Percentiles rank a stretch among this genome's conserved stretches.
Conservation (phyloP, 1,139 yeast genomes). For the Lodderomyces metapsilosis region DNA sequence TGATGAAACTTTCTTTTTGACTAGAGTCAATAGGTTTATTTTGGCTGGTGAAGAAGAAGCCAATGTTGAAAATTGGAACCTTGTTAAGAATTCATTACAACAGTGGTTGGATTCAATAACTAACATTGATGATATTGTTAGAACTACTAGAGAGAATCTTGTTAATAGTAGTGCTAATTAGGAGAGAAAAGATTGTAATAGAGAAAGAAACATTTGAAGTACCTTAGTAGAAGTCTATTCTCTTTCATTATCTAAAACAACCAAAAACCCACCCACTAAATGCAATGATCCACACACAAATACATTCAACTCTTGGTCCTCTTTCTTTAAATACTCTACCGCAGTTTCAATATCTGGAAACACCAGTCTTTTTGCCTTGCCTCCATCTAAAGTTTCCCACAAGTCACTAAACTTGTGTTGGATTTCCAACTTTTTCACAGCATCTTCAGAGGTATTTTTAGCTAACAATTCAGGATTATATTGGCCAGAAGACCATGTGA, state of each 20-base stretch:
- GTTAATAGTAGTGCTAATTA: constrained; percentile 24
- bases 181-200: too few species aligned
- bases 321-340: constrained; percentile 47
- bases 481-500: constrained; percentile 82
- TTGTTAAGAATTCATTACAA: constrained; percentile 34
- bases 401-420: constrained; percentile 70
- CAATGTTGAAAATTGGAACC: constrained; percentile 36
- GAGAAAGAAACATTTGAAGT: too few species aligned
- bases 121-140: constrained; percentile 44
- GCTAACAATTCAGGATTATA: constrained; percentile 85
- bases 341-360: constrained; percentile 77
- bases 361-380: constrained; percentile 38
- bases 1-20: constrained; percentile 41
- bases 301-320: constrained; percentile 53
- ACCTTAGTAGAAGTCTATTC: too few species aligned
- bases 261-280: constrained; percentile 89
- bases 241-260: constrained; percentile 63
- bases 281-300: constrained; percentile 94
- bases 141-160: constrained; percentile 45
- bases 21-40: constrained; percentile 43
- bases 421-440: constrained; percentile 74
- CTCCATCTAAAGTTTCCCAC: constrained; percentile 61
- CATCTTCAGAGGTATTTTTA: constrained; percentile 73
- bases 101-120: constrained; percentile 43
- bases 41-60: constrained; percentile 38